phyloP scores from a whole-genome alignment of 2,329 filamentous ascomycete genomes.

The Fusarium acutatum region DNA sequence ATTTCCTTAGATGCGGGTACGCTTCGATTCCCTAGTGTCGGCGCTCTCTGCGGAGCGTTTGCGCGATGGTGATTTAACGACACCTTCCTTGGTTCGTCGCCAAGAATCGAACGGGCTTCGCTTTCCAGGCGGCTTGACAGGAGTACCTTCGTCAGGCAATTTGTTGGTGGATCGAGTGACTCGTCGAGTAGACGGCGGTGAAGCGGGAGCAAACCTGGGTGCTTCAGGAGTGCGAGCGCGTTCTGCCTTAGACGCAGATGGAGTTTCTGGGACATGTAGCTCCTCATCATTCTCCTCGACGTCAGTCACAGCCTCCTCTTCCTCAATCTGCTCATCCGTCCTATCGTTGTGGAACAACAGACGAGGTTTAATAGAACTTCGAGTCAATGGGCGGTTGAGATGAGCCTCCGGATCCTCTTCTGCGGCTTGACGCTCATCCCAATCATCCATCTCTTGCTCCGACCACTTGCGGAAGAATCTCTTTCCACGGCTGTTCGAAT shows the following conservation, averaged over 20 bases:
- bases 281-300: constrained; percentile 58
- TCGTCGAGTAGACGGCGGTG: constrained; percentile 70
- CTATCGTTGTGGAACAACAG: constrained; percentile 71
- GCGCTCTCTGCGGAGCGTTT: constrained; percentile 54
- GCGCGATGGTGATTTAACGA: constrained; percentile 54
- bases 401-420: constrained; percentile 48
- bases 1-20: constrained; percentile 45
- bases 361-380: constrained; percentile 75
- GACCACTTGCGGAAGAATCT: constrained; percentile 77
- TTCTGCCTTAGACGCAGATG: constrained; percentile 46
- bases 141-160: constrained; percentile 53
- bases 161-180: constrained; percentile 66
- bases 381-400: constrained; percentile 62
- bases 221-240: constrained; percentile 60
- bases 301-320: constrained; percentile 68
- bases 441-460: constrained; percentile 48
- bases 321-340: constrained; percentile 56
- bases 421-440: constrained; percentile 48
- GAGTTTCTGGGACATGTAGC: constrained; percentile 46
- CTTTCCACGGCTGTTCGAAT: constrained; percentile 73
- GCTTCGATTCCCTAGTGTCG: constrained; percentile 45
- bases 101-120: constrained; percentile 73
- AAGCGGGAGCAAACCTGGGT: constrained; percentile 64
- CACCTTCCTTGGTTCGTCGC: constrained; percentile 68
- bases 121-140: constrained; percentile 51